Conservation (phyloP, 2,329 filamentous ascomycete genomes). For the Elsinoe batatas region DNA sequence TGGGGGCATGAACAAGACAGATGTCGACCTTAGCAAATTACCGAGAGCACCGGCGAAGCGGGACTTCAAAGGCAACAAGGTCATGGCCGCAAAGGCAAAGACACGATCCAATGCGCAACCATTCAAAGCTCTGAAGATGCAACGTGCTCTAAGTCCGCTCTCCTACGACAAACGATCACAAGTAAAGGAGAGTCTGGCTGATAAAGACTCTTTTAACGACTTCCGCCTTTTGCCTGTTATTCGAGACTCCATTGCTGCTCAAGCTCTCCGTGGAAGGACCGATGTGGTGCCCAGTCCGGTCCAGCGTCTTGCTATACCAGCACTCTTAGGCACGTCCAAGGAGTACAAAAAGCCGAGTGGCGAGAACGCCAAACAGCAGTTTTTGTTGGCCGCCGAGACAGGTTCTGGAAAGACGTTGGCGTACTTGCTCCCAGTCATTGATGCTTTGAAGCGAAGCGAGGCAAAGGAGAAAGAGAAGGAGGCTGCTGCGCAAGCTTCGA, state of each 20-base stretch:
- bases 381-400: slow-evolving; percentile 86
- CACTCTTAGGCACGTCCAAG: slow-evolving; percentile 51
- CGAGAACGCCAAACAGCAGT: slow-evolving; percentile 44
- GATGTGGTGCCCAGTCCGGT: slow-evolving; percentile 78
- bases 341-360: neutral
- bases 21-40: slow-evolving; percentile 33
- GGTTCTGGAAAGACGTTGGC: slow-evolving; percentile 95
- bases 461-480: slow-evolving; percentile 47
- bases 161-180: slow-evolving; percentile 60
- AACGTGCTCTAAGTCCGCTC: slow-evolving; percentile 64
- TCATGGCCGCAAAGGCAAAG: slow-evolving; percentile 34
- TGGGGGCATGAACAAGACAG: slow-evolving; percentile 49
- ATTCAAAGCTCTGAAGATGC: slow-evolving; percentile 90
- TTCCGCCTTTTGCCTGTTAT: slow-evolving; percentile 66
- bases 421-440: slow-evolving; percentile 74
- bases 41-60: slow-evolving; percentile 34
- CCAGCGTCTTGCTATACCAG: slow-evolving; percentile 79
- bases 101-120: slow-evolving; percentile 35
- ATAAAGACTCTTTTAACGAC: slow-evolving; percentile 69
- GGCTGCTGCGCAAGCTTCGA: slow-evolving; percentile 37
- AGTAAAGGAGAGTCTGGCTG: slow-evolving; percentile 51
- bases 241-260: slow-evolving; percentile 58
- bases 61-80: slow-evolving; percentile 26
- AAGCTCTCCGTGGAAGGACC: slow-evolving; percentile 64
- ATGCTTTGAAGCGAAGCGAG: slow-evolving; percentile 69